Conservation (phyloP, 371 early-diverging fungal species). For the Rhizomucor pusillus region DNA sequence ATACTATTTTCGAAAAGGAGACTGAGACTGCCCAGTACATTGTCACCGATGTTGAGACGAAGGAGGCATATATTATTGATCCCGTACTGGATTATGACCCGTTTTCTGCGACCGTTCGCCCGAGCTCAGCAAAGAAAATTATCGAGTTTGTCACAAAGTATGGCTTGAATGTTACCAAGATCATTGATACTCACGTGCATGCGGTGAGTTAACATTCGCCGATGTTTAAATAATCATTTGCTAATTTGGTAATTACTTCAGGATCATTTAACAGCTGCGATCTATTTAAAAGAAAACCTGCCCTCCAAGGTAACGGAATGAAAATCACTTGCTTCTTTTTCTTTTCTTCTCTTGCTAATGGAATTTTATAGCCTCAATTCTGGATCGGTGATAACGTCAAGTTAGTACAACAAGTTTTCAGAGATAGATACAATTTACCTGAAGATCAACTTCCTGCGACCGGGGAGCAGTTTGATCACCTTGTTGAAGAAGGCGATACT, state of each 20-base stretch:
- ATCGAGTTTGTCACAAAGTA: constrained; percentile 28
- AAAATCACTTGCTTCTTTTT: not conserved
- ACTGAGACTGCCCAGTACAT: constrained; percentile 48
- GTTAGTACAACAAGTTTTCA: constrained; percentile 37
- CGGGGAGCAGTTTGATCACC: constrained; percentile 37
- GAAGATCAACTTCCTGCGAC: constrained; percentile 18
- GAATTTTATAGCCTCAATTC: constrained; percentile 42
- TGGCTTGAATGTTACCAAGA: constrained; percentile 37
- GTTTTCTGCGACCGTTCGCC: constrained; percentile 26
- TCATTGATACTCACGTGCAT: constrained; percentile 50
- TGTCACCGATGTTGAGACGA: constrained; percentile 40
- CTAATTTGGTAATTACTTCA: constrained; percentile 2
- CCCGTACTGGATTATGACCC: constrained; percentile 46
- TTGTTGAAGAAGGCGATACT: constrained; percentile 19
- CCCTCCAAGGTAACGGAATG: constrained; percentile 20
- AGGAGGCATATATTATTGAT: constrained; percentile 43
- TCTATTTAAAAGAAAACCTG: constrained; percentile 28
- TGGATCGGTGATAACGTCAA: constrained; percentile 41
- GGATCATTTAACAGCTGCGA: constrained; percentile 47
- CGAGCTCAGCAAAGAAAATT: constrained; percentile 23
- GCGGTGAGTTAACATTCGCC: constrained; percentile 27
- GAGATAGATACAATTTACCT: constrained; percentile 30
- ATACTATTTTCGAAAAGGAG: constrained; percentile 35
- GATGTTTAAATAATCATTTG: not conserved
- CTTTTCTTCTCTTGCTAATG: constrained; percentile 1